Percentiles rank a stretch among this genome's conserved stretches.
phyloP scores from a whole-genome alignment of 179 eudicot species.

The Spinacia oleracea region DNA sequence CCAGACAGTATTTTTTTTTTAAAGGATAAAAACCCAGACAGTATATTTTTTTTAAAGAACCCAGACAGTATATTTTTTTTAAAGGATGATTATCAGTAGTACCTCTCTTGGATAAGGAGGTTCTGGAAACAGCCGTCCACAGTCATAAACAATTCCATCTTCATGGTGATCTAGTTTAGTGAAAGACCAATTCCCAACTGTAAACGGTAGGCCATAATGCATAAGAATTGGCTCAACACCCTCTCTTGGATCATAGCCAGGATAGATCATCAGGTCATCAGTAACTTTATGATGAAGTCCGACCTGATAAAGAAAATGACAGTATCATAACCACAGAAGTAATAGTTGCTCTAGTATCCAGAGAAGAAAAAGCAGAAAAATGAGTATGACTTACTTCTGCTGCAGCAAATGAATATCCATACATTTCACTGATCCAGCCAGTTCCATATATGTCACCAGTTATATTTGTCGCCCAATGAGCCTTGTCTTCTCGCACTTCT shows the following conservation, averaged over 20 bases:
- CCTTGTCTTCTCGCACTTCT: conserved; percentile 89
- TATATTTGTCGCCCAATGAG: conserved; percentile 87
- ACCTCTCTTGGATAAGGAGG: conserved; percentile 99
- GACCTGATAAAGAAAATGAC: conserved; percentile 54
- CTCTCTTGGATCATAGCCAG: conserved; percentile 75
- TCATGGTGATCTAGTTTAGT: conserved; percentile 81
- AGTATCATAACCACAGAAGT: conserved; percentile 15
- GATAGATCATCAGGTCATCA: conserved; percentile 89
- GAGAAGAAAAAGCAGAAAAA: conserved; percentile 9
- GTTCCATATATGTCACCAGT: conserved; percentile 88
- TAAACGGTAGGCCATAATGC: conserved; percentile 93
- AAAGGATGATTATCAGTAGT: conserved; percentile 15
- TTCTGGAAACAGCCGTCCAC: conserved; percentile 87
- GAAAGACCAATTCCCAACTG: conserved; percentile 94
- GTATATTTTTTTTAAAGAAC: background rate
- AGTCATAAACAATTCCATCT: conserved; percentile 78
- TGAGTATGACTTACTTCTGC: conserved; percentile 63
- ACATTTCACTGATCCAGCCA: conserved; percentile 99
- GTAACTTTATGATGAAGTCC: conserved; percentile 91
- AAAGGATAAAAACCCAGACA: background rate
- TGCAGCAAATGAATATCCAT: conserved; percentile 97
- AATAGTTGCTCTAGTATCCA: background rate
- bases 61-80: background rate
- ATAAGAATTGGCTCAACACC: conserved; percentile 85
- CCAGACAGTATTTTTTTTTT: background rate